Conservation (phyloP, 192 early-diverging fungal genomes). For the Obelidium mucronatum region DNA sequence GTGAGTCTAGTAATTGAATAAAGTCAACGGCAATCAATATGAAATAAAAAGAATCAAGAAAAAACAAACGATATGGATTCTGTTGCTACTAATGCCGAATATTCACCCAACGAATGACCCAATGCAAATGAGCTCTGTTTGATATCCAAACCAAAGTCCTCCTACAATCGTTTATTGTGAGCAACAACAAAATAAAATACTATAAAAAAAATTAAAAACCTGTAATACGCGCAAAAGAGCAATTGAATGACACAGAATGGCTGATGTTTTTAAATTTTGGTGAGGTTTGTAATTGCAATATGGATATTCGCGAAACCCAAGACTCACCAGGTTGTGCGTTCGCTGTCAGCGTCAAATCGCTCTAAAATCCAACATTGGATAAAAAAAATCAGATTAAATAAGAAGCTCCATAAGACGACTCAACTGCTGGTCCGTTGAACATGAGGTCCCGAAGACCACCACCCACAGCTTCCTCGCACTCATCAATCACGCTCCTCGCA, state of each 20-base stretch:
- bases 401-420: not conserved
- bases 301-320: not conserved
- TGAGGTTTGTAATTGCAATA: not conserved
- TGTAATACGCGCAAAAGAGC: conserved; percentile 87
- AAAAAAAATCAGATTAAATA: not conserved
- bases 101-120: conserved; percentile 96
- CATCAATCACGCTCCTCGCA: conserved; percentile 85
- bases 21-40: not conserved
- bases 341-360: conserved; percentile 64
- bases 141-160: conserved; percentile 81
- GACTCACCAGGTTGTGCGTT: conserved; percentile 82
- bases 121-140: conserved; percentile 80
- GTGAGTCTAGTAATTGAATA: conserved; percentile 49
- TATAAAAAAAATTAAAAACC: too few species aligned
- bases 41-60: too few species aligned
- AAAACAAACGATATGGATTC: conserved; percentile 50
- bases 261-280: conserved; percentile 43
- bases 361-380: conserved; percentile 23
- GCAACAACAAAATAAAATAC: too few species aligned
- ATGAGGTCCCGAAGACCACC: conserved; percentile 76
- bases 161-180: too few species aligned
- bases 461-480: conserved; percentile 86
- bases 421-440: conserved; percentile 83
- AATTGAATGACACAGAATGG: conserved; percentile 89
- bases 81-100: conserved; percentile 63